Base-by-base conservation (phyloP, 331 rosid species). In the Ulmus americana region DNA sequence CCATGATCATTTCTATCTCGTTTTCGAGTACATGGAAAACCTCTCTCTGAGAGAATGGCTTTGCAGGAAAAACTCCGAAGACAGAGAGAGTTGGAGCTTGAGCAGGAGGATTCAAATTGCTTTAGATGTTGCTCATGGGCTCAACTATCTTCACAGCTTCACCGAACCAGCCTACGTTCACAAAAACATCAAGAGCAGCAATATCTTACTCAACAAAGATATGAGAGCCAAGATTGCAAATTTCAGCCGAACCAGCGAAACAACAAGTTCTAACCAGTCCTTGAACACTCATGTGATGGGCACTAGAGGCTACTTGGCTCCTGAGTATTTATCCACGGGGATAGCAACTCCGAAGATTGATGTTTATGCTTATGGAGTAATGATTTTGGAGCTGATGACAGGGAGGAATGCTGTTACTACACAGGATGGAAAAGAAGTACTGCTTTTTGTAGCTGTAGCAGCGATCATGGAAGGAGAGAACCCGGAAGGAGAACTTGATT, bases 61-160 rank as follows among this genome's bases (percentile, higher is more conserved):
- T 5, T 38, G 46, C 9, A 71, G 50, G 73, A 51, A 56, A 11
- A 45, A 15, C 16, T 64, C 82, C 4, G 62, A 16, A 5, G 78
- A 77, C 52, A 74, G 72, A 5, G 78, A 77, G 55, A 74, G 72
- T 28, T 47, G 43, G 67, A 74, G 82, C 60, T 83, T 82, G 90
- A 54, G 5, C n/a, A 76, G 53, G 73, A 90, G 92, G 71, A 73
- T 84, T 48, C 86, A 76, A 22, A 84, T 89, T 59, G 91, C 96
- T 75, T 53, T 89, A 16, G 95, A 89, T 65, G 74, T 86, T 75
- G 89, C 91, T 12, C 80, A 82, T 48, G 91, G 95, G 12, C 91
- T 82, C 47, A 81, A 86, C 53, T 89, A 89, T 82, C 96, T 89
- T 56, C 96, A 86, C 83, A 74, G 82, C 75, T 89, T 82, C 80